Evolutionary conservation across 805 yeast genomes (phyloP), one percentile per base, ranked within the genome.

Genomic region (Saitoella complicata): DNA sequence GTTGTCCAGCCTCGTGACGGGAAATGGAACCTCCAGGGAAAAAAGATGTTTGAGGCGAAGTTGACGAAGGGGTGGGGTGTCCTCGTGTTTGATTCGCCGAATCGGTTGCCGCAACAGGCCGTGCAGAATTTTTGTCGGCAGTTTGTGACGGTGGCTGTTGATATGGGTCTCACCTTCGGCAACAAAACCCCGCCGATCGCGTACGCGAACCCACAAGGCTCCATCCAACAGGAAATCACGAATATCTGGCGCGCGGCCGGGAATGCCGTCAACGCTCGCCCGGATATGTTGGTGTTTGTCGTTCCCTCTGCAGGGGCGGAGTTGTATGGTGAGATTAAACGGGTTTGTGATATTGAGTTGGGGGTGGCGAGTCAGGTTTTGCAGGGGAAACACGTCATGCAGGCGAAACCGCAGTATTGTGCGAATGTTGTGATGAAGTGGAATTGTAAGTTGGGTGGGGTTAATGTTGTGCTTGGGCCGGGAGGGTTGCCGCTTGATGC

Each of bases 341-440:
- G 53, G n/a, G 50, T 52, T 11, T 51, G 56, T 35, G 63, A 59
- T 47, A 49, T 49, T 39, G 53, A 49, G 36, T 39, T 58, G 7
- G 63, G 63, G 44, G 52, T 59, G 40, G 42, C 54, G 38, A 52
- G 55, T 44, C 59, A 55, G 48, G 58, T 62, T 47, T 56, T 58
- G 21, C 47, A 55, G 39, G 46, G 51, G 13, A 51, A 50, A 41
- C 59, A 59, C 42, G 57, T 60, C 32, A 50, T 57, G 21, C 56
- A 49, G 50, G 54, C 44, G 51, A 51, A 42, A 48, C 50, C 44
- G 5, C 60, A 54, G 41, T 60, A 60, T 55, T 55, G 56, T 41
- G 62, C 62, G 5, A 53, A 60, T 35, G 59, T 59, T 48, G 54
- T 58, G 12, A 55, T 59, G 58, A 59, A 59, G 48, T 46, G 60